Evolutionary conservation across 192 early-diverging fungal genomes (phyloP).

Genomic region (Phlyctochytrium bullatum): DNA sequence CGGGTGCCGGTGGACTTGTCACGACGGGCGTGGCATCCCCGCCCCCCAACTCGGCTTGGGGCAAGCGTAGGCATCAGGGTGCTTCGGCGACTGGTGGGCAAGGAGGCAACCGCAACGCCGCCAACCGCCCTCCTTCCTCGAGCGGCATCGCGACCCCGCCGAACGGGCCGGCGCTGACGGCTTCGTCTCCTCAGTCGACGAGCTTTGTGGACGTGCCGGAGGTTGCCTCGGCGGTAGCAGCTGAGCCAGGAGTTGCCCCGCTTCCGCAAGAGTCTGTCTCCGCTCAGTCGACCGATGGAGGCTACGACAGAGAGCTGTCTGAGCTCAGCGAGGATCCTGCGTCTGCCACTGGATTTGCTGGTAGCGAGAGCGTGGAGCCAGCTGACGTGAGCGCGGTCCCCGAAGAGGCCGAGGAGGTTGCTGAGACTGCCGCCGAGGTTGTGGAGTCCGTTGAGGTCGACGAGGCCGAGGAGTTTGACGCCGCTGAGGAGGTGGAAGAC

Average conservation of each 20-base stretch:
- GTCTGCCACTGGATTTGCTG: too few species aligned
- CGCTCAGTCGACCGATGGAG: neutral
- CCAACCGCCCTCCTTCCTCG: too few species aligned
- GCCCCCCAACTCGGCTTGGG: neutral
- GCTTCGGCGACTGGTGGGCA: too few species aligned
- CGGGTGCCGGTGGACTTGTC: neutral
- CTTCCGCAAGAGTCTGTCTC: too few species aligned
- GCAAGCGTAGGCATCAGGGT: neutral
- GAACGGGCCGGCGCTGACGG: too few species aligned
- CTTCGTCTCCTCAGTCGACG: too few species aligned
- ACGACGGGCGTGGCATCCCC: neutral
- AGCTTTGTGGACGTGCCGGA: too few species aligned
- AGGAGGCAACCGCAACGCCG: neutral
- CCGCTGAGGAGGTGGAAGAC: neutral
- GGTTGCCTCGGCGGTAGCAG: too few species aligned
- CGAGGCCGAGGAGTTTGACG: neutral
- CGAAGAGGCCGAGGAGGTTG: neutral
- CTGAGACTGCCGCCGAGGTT: neutral
- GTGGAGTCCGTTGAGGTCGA: neutral
- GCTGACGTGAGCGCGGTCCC: neutral
- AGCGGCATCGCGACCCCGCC: too few species aligned
- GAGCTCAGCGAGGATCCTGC: neutral
- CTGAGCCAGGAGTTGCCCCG: too few species aligned
- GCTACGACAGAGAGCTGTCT: neutral
- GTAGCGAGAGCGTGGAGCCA: too few species aligned